Evolutionary conservation across 2,329 filamentous ascomycete genomes (phyloP).

Genomic region (Aspergillus bombycis): DNA sequence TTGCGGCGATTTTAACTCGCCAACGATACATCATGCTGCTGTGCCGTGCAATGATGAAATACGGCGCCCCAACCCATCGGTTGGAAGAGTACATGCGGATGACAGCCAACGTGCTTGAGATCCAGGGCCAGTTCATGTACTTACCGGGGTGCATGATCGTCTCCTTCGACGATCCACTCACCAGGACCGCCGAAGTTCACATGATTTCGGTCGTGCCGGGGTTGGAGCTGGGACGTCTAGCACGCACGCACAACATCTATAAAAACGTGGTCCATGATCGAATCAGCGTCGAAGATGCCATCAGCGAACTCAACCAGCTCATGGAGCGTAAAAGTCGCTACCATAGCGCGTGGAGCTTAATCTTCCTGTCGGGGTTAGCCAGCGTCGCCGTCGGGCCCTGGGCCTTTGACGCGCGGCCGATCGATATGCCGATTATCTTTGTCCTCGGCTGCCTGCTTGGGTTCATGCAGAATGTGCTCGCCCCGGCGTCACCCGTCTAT

Average conservation of each 20-base stretch:
- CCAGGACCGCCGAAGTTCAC: slow-evolving; percentile 49
- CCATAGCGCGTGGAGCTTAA: slow-evolving; percentile 49
- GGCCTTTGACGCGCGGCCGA: slow-evolving; percentile 72
- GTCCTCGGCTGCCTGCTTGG: slow-evolving; percentile 73
- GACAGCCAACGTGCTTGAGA: slow-evolving; percentile 81
- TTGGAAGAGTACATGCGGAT: slow-evolving; percentile 82
- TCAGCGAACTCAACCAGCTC: slow-evolving; percentile 51
- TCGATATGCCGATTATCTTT: slow-evolving; percentile 57
- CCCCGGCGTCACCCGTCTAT: slow-evolving; percentile 71
- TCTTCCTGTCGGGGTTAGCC: slow-evolving; percentile 72
- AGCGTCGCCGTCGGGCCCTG: slow-evolving; percentile 77
- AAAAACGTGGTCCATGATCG: slow-evolving; percentile 49
- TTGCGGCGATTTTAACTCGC: slow-evolving; percentile 67
- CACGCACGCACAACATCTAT: slow-evolving; percentile 47
- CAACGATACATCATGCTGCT: slow-evolving; percentile 36
- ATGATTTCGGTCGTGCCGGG: slow-evolving; percentile 45
- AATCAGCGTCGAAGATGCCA: slow-evolving; percentile 45
- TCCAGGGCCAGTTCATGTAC: slow-evolving; percentile 86
- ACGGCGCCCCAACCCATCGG: slow-evolving; percentile 34
- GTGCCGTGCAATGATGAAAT: slow-evolving; percentile 34
- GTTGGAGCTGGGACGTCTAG: slow-evolving; percentile 46
- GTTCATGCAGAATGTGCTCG: slow-evolving; percentile 71
- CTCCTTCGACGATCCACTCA: slow-evolving; percentile 64
- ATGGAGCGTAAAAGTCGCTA: slow-evolving; percentile 60
- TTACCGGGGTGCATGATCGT: slow-evolving; percentile 59